Percentiles rank a stretch among this genome's conserved stretches.
These are phyloP conservation scores for Miscanthus lutarioriparius DNA, from an alignment of 176 grass and related monocot species.

Conservation along the genomic window DNA sequence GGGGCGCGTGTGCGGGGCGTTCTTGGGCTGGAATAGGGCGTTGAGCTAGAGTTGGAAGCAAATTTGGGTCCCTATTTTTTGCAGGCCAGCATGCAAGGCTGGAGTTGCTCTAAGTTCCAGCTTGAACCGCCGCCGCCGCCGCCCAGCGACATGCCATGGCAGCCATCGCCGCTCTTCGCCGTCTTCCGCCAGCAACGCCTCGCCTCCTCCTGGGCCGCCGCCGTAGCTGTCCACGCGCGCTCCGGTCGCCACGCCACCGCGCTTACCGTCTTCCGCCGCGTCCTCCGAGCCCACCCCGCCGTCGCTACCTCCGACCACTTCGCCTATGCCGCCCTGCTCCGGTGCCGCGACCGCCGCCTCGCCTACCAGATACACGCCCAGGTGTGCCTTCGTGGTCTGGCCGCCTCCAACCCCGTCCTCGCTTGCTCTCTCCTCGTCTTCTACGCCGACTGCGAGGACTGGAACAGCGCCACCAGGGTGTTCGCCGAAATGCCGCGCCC, in stretches of 20 bases:
- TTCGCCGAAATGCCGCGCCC: conserved; percentile 52
- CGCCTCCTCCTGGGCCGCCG: conserved; percentile 52
- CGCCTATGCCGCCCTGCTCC: conserved; percentile 63
- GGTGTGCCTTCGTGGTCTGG: conserved; percentile 52
- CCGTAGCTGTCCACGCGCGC: conserved; percentile 43
- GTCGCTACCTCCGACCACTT: conserved; percentile 49
- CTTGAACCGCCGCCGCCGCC: not conserved
- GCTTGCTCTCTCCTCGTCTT: conserved; percentile 57
- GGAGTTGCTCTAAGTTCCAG: too few species aligned
- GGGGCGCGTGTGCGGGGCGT: too few species aligned
- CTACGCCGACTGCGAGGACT: conserved; percentile 30
- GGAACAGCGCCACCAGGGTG: conserved; percentile 34
- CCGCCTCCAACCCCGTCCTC: conserved; percentile 50
- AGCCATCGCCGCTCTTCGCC: not conserved
- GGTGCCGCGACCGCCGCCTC: conserved; percentile 42
- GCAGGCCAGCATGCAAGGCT: too few species aligned
- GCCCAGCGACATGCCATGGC: not conserved
- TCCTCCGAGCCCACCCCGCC: conserved; percentile 34
- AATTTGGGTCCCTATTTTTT: too few species aligned
- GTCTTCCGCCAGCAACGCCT: not conserved
- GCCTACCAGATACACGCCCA: conserved; percentile 63
- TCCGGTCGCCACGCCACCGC: conserved; percentile 40
- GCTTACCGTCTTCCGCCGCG: conserved; percentile 48
- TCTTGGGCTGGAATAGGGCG: too few species aligned
- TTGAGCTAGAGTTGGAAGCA: too few species aligned